Evolutionary conservation across 1,284 basidiomycete genomes (phyloP), one percentile per base, ranked within the genome.

Genomic region (Irpex rosettiformis): DNA sequence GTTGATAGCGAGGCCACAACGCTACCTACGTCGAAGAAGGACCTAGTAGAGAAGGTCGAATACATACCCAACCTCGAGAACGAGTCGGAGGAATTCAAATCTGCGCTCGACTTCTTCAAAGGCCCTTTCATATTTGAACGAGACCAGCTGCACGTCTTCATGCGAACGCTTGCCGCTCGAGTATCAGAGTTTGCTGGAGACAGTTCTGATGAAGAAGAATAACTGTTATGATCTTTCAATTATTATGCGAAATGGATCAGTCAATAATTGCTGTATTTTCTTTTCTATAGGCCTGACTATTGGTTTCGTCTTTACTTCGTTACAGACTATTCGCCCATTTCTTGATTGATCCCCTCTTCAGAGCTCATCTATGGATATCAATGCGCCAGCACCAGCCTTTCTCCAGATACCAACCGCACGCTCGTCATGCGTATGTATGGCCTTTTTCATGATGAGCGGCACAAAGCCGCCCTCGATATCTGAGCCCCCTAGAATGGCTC

Each of bases 401-500:
- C 64, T 63, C 88, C 88, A 90, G n/a, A 82, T 73, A 18, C 74
- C 70, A 43, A 82, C 52, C 2, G 77, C 72, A 21, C 64, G 65
- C 59, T 76, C 70, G 66, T 89, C 80, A 8, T 76, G 74, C 10
- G 72, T 66, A 8, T 70, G 70, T 42, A 70, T 48, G 0, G 84
- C 85, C 56, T 78, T 80, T 56, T 76, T 73, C 24, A 81, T 68
- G 10, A 81, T 79, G 10, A 85, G 70, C 13, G 72, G 68, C 1
- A 77, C 84, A 66, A 84, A 90, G 3, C 82, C 79, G 28, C 80
- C 77, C 64, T 91, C 87, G 25, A 83, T 64, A 61, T 86, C 84
- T 43, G 77, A 76, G 1, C 89, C 86, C 27, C 88, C 83, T 18
- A 94, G 77, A 58, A 82, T 86, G 24, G 88, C 91, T 1, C 92